These are phyloP conservation scores for Fusarium sp. DNA, from an alignment of 2,329 filamentous ascomycete genomes.

Conservation along the genomic window DNA sequence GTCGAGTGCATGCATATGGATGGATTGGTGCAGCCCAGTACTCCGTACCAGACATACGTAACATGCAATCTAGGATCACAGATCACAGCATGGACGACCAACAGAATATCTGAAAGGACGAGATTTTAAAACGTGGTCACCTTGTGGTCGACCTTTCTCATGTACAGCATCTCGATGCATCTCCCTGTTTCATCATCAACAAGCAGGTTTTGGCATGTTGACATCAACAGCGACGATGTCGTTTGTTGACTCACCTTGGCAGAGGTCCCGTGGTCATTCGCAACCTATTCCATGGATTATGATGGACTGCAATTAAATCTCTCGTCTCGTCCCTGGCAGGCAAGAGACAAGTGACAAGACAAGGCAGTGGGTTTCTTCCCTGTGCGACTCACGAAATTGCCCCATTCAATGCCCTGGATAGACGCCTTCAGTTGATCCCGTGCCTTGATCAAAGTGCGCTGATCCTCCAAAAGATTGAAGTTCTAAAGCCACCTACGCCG, in stretches of 20 bases:
- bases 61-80: slow-evolving; percentile 22
- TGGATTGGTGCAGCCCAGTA: slow-evolving; percentile 31
- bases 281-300: slow-evolving; percentile 6
- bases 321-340: slow-evolving; percentile 34
- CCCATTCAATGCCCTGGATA: slow-evolving; percentile 37
- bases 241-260: slow-evolving; percentile 22
- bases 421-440: slow-evolving; percentile 37
- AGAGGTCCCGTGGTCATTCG: slow-evolving; percentile 33
- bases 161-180: slow-evolving; percentile 25
- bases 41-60: slow-evolving; percentile 20
- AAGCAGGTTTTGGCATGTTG: slow-evolving; percentile 33
- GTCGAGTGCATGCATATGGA: slow-evolving; percentile 33
- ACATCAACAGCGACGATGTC: slow-evolving; percentile 11
- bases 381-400: slow-evolving; percentile 27
- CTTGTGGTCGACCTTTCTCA: slow-evolving; percentile 4
- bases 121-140: slow-evolving; percentile 23
- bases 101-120: slow-evolving; percentile 7
- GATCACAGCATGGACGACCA: slow-evolving; percentile 24
- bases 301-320: slow-evolving; percentile 40
- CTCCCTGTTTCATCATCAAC: slow-evolving; percentile 7
- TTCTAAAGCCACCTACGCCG: slow-evolving; percentile 40
- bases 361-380: slow-evolving; percentile 22
- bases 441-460: slow-evolving; percentile 43
- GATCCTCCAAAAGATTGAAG: slow-evolving; percentile 33
- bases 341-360: background rate